Evolutionary conservation across 1,284 basidiomycete genomes (phyloP).

Genomic region (Golubevia sp.): DNA sequence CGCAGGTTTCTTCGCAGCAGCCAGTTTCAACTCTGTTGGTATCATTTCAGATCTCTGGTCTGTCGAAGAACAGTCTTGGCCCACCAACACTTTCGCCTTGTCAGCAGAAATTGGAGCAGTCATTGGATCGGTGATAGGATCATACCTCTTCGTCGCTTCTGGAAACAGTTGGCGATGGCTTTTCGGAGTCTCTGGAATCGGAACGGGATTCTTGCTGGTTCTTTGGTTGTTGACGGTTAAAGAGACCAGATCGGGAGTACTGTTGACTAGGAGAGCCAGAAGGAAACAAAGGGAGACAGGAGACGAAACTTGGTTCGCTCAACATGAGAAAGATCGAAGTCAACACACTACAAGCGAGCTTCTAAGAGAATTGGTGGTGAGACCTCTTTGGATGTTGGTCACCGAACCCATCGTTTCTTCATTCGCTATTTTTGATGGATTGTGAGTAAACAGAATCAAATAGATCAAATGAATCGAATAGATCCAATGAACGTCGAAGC

Average conservation of each 20-base stretch:
- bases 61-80: constrained; percentile 38
- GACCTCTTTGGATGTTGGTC: constrained; percentile 40
- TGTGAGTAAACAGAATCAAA: too few species aligned
- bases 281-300: constrained; percentile 20
- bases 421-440: constrained; percentile 27
- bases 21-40: constrained; percentile 41
- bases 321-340: constrained; percentile 24
- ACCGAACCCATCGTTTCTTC: constrained; percentile 41
- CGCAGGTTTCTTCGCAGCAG: constrained; percentile 33
- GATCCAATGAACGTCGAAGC: too few species aligned
- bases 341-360: constrained; percentile 16
- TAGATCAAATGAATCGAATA: too few species aligned
- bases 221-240: constrained; percentile 23
- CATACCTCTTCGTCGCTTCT: constrained; percentile 18
- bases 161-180: constrained; percentile 37
- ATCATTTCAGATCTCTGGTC: constrained; percentile 38
- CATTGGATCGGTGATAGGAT: constrained; percentile 30
- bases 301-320: constrained; percentile 24
- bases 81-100: constrained; percentile 38
- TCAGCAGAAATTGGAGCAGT: constrained; percentile 31
- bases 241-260: constrained; percentile 35
- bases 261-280: constrained; percentile 23
- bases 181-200: constrained; percentile 39
- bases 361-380: constrained; percentile 20
- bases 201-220: constrained; percentile 18